Conservation (phyloP, 257 asterid genomes). For the Thymus mandschuricus region DNA sequence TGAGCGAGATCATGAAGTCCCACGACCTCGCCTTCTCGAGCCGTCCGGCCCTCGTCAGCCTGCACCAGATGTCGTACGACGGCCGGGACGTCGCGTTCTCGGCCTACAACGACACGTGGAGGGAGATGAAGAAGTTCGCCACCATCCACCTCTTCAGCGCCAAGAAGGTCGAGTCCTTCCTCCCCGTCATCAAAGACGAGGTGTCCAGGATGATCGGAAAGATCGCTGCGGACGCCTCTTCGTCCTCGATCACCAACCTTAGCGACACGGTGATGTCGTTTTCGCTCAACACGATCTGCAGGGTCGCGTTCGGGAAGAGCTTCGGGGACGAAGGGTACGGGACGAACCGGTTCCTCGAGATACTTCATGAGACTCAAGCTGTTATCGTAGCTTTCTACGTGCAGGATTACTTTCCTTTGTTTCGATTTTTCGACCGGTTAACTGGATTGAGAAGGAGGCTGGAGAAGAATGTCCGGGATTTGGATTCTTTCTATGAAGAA, state of each 20-base stretch:
- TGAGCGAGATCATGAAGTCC: constrained; percentile 26
- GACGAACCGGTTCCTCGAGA: constrained; percentile 19
- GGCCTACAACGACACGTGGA: constrained; percentile 15
- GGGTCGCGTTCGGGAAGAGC: constrained; percentile 31
- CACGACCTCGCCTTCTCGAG: constrained; percentile 32
- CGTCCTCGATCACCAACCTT: not conserved
- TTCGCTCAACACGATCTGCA: constrained; percentile 1
- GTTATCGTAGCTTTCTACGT: constrained; percentile 27
- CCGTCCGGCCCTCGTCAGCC: constrained; percentile 26
- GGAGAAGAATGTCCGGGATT: constrained; percentile 23
- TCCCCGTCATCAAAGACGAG: constrained; percentile 25
- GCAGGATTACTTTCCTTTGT: constrained; percentile 34
- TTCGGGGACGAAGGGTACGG: constrained; percentile 27
- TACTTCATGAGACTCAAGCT: constrained; percentile 21
- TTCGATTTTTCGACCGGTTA: constrained; percentile 39
- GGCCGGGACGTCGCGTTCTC: constrained; percentile 30
- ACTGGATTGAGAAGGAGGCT: constrained; percentile 27
- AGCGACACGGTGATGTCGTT: constrained; percentile 20
- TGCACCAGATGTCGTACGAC: constrained; percentile 31
- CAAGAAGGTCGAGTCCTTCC: constrained; percentile 11
- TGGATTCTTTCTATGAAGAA: constrained; percentile 35
- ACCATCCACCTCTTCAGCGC: constrained; percentile 19
- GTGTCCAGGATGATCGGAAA: constrained; percentile 24
- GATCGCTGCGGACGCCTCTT: not conserved
- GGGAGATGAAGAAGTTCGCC: constrained; percentile 31